phyloP scores from a whole-genome alignment of 192 early-diverging fungal species.

The Entomortierella parvispora region DNA sequence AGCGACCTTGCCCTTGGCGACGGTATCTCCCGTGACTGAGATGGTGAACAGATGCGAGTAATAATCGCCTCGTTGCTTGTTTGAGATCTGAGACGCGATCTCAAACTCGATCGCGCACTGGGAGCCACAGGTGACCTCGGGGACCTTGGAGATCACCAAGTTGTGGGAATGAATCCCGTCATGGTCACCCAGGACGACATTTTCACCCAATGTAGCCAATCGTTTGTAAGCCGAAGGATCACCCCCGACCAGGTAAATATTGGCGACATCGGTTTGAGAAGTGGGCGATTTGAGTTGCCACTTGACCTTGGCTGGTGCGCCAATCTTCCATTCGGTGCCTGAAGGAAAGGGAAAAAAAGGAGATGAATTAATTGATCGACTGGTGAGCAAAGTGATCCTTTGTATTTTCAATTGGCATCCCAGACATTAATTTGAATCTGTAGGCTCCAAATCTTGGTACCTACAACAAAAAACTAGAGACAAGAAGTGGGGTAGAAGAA shows the following conservation, averaged over 20 bases:
- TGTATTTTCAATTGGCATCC: no score
- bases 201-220: not conserved
- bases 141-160: conserved; percentile 8
- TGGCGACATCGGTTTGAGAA: not conserved
- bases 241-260: conserved; percentile 29
- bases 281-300: conserved; percentile 14
- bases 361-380: not conserved
- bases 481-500: not conserved
- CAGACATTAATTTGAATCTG: not conserved
- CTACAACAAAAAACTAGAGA: not conserved
- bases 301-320: conserved; percentile 1
- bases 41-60: conserved; percentile 35
- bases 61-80: not conserved
- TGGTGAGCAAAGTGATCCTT: not conserved
- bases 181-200: conserved; percentile 1
- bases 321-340: conserved; percentile 24
- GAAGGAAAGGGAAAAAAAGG: not conserved
- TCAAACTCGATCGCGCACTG: conserved; percentile 22
- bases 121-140: conserved; percentile 5
- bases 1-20: not conserved
- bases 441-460: not conserved
- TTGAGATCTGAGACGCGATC: not conserved
- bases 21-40: not conserved
- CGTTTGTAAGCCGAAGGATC: conserved; percentile 17
- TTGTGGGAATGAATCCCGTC: not conserved